Percentiles rank a stretch among this genome's conserved stretches.
phyloP scores from a whole-genome alignment of 164 flowering plant species.

The Platanus orientalis region DNA sequence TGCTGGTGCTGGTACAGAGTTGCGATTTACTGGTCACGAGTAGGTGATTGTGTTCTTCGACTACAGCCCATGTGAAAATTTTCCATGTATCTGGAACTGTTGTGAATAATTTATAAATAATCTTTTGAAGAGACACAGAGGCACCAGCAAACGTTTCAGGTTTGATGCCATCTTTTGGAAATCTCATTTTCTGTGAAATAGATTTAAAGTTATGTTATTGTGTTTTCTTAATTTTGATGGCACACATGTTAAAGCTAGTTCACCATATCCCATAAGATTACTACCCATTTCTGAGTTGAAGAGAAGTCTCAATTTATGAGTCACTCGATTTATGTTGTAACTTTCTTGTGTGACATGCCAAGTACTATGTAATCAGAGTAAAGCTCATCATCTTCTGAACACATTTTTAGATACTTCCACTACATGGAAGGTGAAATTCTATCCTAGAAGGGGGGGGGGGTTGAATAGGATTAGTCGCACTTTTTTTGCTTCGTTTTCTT shows the following conservation, averaged over 20 bases:
- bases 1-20: slow-evolving; percentile 19
- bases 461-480: too few relatives aligned
- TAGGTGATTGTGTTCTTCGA: slow-evolving; percentile 9
- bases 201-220: not conserved
- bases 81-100: slow-evolving; percentile 6
- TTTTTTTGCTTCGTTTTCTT: too few relatives aligned
- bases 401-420: too few relatives aligned
- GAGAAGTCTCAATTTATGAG: too few relatives aligned
- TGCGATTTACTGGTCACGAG: slow-evolving; percentile 17
- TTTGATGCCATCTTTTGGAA: slow-evolving; percentile 17
- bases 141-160: slow-evolving; percentile 14
- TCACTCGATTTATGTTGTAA: too few relatives aligned
- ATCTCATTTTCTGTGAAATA: not conserved
- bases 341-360: too few relatives aligned
- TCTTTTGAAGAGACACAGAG: not conserved
- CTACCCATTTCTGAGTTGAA: too few relatives aligned
- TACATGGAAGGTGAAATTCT: too few relatives aligned
- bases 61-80: too few relatives aligned
- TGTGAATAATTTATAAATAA: slow-evolving; percentile 15
- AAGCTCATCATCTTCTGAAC: too few relatives aligned
- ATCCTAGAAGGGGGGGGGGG: too few relatives aligned
- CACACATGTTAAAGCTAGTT: not conserved
- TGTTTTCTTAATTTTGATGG: not conserved
- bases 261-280: not conserved
- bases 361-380: too few relatives aligned